A percentile compares a stretch with the other conserved stretches of the same genome.
phyloP scores from a whole-genome alignment of 495 filamentous ascomycete genomes.

The Hypoxylon lienhwacheense region DNA sequence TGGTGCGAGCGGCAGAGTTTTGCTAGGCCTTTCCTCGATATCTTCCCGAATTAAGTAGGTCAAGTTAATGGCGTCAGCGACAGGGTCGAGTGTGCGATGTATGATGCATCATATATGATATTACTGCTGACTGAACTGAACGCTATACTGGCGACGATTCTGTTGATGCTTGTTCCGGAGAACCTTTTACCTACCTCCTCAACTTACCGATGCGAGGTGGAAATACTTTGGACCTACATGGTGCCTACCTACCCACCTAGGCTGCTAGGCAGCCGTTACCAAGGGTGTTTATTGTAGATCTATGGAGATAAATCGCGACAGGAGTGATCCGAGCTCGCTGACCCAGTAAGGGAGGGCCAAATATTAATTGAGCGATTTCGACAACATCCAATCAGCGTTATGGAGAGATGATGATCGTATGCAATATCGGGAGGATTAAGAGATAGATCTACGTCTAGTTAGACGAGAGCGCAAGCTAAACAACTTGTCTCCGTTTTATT shows the following conservation, averaged over 20 bases:
- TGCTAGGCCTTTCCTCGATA: neutral
- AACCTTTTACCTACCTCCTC: conserved; percentile 19
- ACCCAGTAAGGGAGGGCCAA: conserved; percentile 6
- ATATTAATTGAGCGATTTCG: conserved; percentile 12
- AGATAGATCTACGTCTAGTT: conserved; percentile 8
- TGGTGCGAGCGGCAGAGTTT: conserved; percentile 1
- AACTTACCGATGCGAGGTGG: conserved; percentile 18
- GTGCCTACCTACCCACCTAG: conserved; percentile 4
- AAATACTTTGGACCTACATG: neutral
- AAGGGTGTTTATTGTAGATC: too few species aligned
- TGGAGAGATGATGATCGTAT: conserved; percentile 9
- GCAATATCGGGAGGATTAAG: conserved; percentile 14
- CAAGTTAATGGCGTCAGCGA: conserved; percentile 2
- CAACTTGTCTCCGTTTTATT: conserved; percentile 10
- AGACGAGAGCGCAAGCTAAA: conserved; percentile 4
- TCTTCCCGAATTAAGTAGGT: conserved; percentile 20
- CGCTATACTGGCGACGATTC: too few species aligned
- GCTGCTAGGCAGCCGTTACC: neutral
- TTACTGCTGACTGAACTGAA: too few species aligned
- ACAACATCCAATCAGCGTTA: conserved; percentile 21
- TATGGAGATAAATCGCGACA: conserved; percentile 18
- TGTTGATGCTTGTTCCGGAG: too few species aligned
- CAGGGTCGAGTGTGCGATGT: conserved; percentile 4
- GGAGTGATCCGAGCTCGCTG: conserved; percentile 12
- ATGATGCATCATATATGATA: too few species aligned